A percentile compares a stretch with the other conserved stretches of the same genome.
Evolutionary conservation across 2,329 filamentous ascomycete genomes (phyloP).

Genomic region (Phoma sp.): DNA sequence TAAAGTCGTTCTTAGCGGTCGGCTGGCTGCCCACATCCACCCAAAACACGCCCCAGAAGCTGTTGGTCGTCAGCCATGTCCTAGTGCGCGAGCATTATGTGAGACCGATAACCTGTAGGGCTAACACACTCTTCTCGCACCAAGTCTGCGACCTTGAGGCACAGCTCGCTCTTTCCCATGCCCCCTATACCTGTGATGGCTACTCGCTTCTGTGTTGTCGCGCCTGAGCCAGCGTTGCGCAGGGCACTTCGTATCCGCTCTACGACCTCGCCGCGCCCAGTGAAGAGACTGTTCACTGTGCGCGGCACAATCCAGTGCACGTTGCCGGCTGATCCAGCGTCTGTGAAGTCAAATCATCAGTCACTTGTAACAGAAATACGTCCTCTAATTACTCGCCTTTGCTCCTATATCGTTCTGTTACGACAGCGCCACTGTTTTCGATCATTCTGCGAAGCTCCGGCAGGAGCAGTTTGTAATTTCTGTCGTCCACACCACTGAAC

Average conservation of each 20-base stretch:
- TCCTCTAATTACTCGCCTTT: too few relatives aligned
- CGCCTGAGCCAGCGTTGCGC: neutral
- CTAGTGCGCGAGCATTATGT: neutral
- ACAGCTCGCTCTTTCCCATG: slow-evolving; percentile 46
- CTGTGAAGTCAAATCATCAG: neutral
- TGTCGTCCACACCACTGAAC: neutral
- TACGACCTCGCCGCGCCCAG: slow-evolving; percentile 28
- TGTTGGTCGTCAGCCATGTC: slow-evolving; percentile 3
- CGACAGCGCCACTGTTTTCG: too few relatives aligned
- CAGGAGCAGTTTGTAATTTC: neutral
- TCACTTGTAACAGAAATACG: neutral
- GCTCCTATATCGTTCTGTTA: too few relatives aligned
- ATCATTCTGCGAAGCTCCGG: neutral
- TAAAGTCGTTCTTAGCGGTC: slow-evolving; percentile 15
- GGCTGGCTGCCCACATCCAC: slow-evolving; percentile 34
- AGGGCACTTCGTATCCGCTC: slow-evolving; percentile 4
- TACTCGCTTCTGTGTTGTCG: slow-evolving; percentile 28
- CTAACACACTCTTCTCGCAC: slow-evolving; percentile 30
- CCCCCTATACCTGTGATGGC: slow-evolving; percentile 42
- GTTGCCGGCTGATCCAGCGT: slow-evolving; percentile 6
- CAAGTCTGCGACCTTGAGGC: slow-evolving; percentile 32
- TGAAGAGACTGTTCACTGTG: slow-evolving; percentile 30
- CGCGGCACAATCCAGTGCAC: slow-evolving; percentile 31
- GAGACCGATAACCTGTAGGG: slow-evolving; percentile 23
- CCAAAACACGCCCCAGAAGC: slow-evolving; percentile 46